Percentiles rank a stretch among this genome's conserved stretches.
Conservation (phyloP, 2,329 filamentous ascomycete genomes). For the Diaporthe citriasiana region DNA sequence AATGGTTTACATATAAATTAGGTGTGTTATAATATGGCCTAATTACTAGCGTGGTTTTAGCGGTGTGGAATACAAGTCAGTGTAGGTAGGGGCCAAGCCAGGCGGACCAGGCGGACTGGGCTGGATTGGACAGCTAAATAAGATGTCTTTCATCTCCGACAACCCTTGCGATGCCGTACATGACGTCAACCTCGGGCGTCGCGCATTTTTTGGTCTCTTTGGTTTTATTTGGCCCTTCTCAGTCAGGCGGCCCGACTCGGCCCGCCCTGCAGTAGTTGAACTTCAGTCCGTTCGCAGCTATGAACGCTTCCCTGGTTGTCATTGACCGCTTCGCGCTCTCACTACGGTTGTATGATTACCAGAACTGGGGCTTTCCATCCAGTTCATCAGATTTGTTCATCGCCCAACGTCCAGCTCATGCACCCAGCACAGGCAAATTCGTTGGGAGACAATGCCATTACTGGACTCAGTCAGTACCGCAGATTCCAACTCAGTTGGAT, state of each 20-base stretch:
- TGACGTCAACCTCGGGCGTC: constrained; percentile 23
- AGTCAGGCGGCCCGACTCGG: constrained; percentile 20
- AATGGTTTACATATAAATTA: too few relatives aligned
- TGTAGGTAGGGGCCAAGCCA: constrained; percentile 1
- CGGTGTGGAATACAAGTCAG: too few relatives aligned
- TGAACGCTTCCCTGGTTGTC: too few relatives aligned
- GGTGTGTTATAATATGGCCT: too few relatives aligned
- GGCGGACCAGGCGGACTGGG: constrained; percentile 2
- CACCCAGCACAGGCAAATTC: not conserved
- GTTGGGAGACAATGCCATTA: not conserved
- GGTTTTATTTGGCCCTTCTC: not conserved
- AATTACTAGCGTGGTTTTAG: too few relatives aligned
- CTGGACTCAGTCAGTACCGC: not conserved
- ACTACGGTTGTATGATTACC: too few relatives aligned
- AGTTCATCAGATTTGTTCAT: not conserved
- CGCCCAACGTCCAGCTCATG: not conserved
- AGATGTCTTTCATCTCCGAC: constrained; percentile 14
- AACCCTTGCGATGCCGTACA: not conserved
- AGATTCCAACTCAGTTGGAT: not conserved
- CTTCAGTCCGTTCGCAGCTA: too few relatives aligned
- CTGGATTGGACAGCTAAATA: not conserved
- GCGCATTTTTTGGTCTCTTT: not conserved
- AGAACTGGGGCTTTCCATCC: too few relatives aligned
- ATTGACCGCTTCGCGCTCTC: too few relatives aligned
- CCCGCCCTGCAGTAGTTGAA: not conserved